These are phyloP conservation scores for Climacium dendroides DNA, from an alignment of 225 moss, liverwort and hornwort genomes.

Conservation along the genomic window DNA sequence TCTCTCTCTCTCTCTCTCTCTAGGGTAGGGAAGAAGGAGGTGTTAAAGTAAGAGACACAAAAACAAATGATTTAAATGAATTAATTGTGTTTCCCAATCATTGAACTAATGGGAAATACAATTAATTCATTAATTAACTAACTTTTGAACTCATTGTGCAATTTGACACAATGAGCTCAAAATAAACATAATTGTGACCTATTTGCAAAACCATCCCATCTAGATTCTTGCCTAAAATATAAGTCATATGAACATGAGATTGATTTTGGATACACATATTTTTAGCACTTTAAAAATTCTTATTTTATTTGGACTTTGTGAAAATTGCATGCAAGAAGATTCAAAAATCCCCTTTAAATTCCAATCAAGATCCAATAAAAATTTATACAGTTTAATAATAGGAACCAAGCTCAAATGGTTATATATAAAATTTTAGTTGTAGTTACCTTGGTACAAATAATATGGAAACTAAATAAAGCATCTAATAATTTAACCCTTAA, in stretches of 20 bases:
- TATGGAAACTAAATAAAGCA: not conserved
- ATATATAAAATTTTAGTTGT: fast-evolving
- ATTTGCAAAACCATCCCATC: not conserved
- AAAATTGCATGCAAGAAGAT: not conserved
- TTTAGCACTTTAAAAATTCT: fast-evolving
- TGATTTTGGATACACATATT: fast-evolving
- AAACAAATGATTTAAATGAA: no score
- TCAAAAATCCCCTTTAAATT: not conserved
- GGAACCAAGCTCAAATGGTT: not conserved
- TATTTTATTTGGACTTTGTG: not conserved
- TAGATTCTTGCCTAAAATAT: not conserved
- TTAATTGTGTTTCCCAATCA: no score
- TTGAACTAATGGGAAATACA: no score
- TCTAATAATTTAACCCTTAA: not conserved
- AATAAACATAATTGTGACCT: not conserved
- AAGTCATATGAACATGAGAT: not conserved
- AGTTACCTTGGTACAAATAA: no score
- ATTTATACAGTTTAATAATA: not conserved
- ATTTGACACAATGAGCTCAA: no score
- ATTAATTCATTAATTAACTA: no score
- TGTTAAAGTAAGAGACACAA: no score
- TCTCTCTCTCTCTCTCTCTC: no score
- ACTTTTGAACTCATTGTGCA: no score
- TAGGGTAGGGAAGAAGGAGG: no score
- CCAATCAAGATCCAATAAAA: not conserved